phyloP scores from a whole-genome alignment of 257 asterid genomes.

The Gynochthodes officinalis region DNA sequence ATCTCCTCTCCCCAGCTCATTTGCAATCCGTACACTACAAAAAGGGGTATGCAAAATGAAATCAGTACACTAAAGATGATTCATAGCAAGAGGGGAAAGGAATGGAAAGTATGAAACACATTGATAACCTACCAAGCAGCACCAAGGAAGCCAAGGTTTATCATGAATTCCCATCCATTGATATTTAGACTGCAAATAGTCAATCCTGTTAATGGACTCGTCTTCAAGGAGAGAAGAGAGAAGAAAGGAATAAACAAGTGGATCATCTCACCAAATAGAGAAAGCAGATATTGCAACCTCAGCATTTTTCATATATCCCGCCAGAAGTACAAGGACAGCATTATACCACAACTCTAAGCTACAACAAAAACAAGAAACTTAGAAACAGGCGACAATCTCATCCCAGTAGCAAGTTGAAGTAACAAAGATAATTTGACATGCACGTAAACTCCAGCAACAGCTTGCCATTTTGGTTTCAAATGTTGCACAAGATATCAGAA shows the following conservation, averaged over 20 bases:
- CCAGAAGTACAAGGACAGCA: slow-evolving; percentile 72
- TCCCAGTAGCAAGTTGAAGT: background rate
- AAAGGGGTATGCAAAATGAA: background rate
- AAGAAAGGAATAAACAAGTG: background rate
- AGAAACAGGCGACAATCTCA: background rate
- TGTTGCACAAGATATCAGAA: background rate
- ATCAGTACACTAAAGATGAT: background rate
- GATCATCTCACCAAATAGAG: slow-evolving; percentile 62
- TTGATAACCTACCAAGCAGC: slow-evolving; percentile 59
- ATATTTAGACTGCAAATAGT: slow-evolving; percentile 58
- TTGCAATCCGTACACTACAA: slow-evolving; percentile 69
- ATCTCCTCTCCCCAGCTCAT: slow-evolving; percentile 76
- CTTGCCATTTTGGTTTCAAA: background rate
- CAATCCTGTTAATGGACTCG: slow-evolving; percentile 9
- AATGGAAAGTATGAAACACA: background rate
- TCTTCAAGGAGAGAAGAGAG: slow-evolving; percentile 1
- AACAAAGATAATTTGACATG: background rate
- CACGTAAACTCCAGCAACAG: background rate
- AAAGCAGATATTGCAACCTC: slow-evolving; percentile 83
- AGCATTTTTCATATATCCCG: slow-evolving; percentile 87
- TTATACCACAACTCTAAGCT: slow-evolving; percentile 93
- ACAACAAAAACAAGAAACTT: slow-evolving; percentile 2
- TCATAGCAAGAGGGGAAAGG: background rate
- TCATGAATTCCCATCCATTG: slow-evolving; percentile 83
- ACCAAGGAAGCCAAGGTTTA: slow-evolving; percentile 75